A percentile compares a stretch with the other conserved stretches of the same genome.
Conservation (phyloP, 83 land plant genomes). For the Thuja plicata region DNA sequence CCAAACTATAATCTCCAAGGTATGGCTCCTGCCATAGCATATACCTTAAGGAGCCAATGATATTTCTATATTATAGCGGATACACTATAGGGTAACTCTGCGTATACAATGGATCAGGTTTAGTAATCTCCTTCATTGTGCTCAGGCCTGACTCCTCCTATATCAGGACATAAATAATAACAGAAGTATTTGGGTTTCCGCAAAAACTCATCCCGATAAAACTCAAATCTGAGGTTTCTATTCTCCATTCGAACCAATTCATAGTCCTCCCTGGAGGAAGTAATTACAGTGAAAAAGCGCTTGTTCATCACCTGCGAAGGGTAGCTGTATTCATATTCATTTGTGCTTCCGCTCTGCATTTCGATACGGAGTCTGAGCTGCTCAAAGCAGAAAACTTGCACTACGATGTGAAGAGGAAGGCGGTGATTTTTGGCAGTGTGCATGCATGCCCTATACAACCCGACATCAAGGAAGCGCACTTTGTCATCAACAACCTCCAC, state of each 20-base stretch:
- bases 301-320: slow-evolving; percentile 48
- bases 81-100: too few relatives aligned
- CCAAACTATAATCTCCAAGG: too few relatives aligned
- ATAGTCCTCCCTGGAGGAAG: slow-evolving; percentile 69
- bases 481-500: slow-evolving; percentile 57
- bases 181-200: too few relatives aligned
- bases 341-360: slow-evolving; percentile 42
- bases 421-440: slow-evolving; percentile 90
- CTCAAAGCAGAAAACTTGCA: slow-evolving; percentile 87
- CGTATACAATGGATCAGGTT: too few relatives aligned
- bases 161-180: too few relatives aligned
- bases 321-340: slow-evolving; percentile 29
- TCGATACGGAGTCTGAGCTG: slow-evolving; percentile 74
- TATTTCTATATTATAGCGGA: too few relatives aligned
- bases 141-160: too few relatives aligned
- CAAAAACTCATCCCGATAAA: too few relatives aligned
- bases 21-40: too few relatives aligned
- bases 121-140: too few relatives aligned
- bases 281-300: slow-evolving; percentile 56
- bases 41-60: too few relatives aligned
- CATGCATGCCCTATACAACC: slow-evolving; percentile 76
- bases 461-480: slow-evolving; percentile 57
- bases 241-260: slow-evolving; percentile 80
- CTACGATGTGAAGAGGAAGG: slow-evolving; percentile 76
- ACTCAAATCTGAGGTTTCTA: slow-evolving; percentile 76